Conservation (phyloP, 768 basidiomycete genomes). For the Neoboletus brunneissimus region DNA sequence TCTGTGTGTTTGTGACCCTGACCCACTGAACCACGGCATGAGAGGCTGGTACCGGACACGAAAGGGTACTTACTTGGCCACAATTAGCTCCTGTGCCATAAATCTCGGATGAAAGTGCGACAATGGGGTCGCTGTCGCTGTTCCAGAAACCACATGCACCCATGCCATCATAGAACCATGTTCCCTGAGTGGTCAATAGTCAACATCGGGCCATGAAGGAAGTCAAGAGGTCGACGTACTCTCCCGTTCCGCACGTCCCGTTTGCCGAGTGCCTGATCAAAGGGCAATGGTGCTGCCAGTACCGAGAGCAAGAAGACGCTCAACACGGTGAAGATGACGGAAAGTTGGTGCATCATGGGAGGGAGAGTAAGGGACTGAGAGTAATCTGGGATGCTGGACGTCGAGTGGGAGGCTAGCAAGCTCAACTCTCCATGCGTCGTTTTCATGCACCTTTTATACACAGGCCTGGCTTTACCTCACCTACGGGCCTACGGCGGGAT, state of each 20-base stretch:
- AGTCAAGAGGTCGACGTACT: slow-evolving; percentile 38
- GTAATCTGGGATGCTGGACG: background rate
- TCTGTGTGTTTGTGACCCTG: slow-evolving; percentile 56
- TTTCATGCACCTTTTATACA: slow-evolving; percentile 27
- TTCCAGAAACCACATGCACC: slow-evolving; percentile 66
- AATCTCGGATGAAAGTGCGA: slow-evolving; percentile 56
- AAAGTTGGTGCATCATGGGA: slow-evolving; percentile 19
- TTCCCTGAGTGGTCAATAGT: slow-evolving; percentile 45
- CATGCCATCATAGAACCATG: slow-evolving; percentile 57
- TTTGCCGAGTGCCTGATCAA: slow-evolving; percentile 41
- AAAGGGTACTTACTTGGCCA: slow-evolving; percentile 46
- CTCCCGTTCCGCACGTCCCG: slow-evolving; percentile 46
- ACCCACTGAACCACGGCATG: slow-evolving; percentile 45
- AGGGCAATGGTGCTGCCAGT: slow-evolving; percentile 38
- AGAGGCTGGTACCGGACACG: slow-evolving; percentile 2
- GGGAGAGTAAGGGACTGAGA: background rate
- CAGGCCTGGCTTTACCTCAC: slow-evolving; percentile 30
- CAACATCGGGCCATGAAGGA: background rate
- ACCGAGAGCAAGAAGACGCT: slow-evolving; percentile 41
- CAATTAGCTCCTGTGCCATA: slow-evolving; percentile 59
- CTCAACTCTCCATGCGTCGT: background rate
- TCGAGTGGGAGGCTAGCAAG: slow-evolving; percentile 4
- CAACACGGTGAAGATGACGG: slow-evolving; percentile 36
- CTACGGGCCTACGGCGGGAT: slow-evolving; percentile 20
- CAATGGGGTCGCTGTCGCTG: slow-evolving; percentile 48